These are phyloP conservation scores for Cephaloascus albidus DNA, from an alignment of 805 yeast species.

Conservation along the genomic window DNA sequence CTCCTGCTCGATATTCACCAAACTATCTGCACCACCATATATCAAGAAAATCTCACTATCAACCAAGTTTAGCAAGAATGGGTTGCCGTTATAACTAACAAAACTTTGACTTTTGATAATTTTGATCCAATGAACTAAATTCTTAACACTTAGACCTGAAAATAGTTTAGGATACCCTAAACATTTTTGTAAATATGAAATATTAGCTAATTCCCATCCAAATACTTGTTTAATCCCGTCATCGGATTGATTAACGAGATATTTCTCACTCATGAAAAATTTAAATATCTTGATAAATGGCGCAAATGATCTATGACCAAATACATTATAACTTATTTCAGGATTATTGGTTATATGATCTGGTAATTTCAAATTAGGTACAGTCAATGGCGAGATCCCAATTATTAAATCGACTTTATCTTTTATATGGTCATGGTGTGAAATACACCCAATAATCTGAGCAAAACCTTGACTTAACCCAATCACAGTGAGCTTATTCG, in stretches of 20 bases:
- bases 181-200: background rate
- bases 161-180: conserved; percentile 1
- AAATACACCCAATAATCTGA: background rate
- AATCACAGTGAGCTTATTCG: background rate
- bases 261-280: background rate
- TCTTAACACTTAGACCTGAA: background rate
- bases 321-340: background rate
- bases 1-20: conserved; percentile 78
- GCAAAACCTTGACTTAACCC: conserved; percentile 1
- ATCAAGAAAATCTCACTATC: conserved; percentile 42
- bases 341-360: background rate
- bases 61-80: background rate
- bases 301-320: background rate
- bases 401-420: background rate
- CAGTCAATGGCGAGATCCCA: background rate
- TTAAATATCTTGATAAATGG: background rate
- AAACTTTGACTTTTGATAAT: background rate
- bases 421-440: background rate
- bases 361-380: background rate
- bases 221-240: background rate
- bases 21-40: conserved; percentile 73
- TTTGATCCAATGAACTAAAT: conserved; percentile 1
- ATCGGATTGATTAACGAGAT: background rate
- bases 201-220: background rate
- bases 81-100: conserved; percentile 1